These are phyloP conservation scores for Xylaria multiplex DNA, from an alignment of 2,329 filamentous ascomycete genomes.

Conservation along the genomic window DNA sequence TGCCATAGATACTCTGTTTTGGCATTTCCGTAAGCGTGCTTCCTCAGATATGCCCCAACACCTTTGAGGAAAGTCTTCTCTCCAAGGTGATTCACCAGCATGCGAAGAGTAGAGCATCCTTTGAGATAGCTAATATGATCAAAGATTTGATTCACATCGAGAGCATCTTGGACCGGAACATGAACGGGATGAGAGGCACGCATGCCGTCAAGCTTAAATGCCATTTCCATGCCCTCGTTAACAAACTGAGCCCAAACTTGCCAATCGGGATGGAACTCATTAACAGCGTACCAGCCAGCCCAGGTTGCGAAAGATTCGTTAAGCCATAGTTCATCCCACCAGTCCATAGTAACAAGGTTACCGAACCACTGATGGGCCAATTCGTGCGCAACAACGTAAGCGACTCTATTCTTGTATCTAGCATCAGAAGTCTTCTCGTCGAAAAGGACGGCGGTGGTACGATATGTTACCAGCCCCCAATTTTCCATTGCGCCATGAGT, in stretches of 20 bases:
- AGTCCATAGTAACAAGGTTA: slow-evolving; percentile 95
- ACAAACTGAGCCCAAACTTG: slow-evolving; percentile 98
- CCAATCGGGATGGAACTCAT: slow-evolving; percentile 95
- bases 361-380: slow-evolving; percentile 97
- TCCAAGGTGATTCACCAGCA: slow-evolving; percentile 91
- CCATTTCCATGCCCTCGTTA: slow-evolving; percentile 91
- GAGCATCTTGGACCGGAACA: slow-evolving; percentile 89
- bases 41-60: slow-evolving; percentile 88
- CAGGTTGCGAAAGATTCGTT: slow-evolving; percentile 98
- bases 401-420: slow-evolving; percentile 90
- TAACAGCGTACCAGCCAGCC: slow-evolving; percentile 94
- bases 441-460: slow-evolving; percentile 94
- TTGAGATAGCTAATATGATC: slow-evolving; percentile 97
- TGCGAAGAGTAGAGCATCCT: slow-evolving; percentile 94
- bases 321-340: slow-evolving; percentile 94
- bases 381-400: slow-evolving; percentile 98
- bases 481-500: slow-evolving; percentile 91
- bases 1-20: slow-evolving; percentile 92
- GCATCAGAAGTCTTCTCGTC: slow-evolving; percentile 92
- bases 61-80: slow-evolving; percentile 89
- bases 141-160: slow-evolving; percentile 98
- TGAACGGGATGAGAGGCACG: slow-evolving; percentile 96
- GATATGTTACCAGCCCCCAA: slow-evolving; percentile 96
- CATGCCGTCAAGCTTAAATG: slow-evolving; percentile 88
- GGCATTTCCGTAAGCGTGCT: slow-evolving; percentile 88